These are phyloP conservation scores for Orbilia quercus DNA, from an alignment of 2,329 filamentous ascomycete species.

Conservation along the genomic window DNA sequence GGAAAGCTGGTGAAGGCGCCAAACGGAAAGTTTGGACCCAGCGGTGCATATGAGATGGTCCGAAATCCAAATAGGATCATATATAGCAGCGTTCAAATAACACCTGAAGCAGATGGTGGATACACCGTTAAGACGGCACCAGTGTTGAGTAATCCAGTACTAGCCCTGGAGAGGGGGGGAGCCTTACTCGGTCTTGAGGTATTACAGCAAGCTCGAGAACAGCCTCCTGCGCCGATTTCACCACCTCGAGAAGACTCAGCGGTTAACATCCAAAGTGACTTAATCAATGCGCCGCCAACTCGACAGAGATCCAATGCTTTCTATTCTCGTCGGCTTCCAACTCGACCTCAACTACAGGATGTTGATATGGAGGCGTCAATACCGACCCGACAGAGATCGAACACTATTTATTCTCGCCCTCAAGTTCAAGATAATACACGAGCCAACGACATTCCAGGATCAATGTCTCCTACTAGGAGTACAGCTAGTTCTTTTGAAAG, in stretches of 20 bases:
- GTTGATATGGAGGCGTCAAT: conserved; percentile 9
- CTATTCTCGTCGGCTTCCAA: background rate
- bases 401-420: conserved; percentile 7
- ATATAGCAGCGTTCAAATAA: conserved; percentile 47
- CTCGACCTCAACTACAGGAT: background rate
- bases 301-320: conserved; percentile 21
- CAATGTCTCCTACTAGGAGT: background rate
- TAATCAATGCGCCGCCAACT: conserved; percentile 8
- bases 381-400: conserved; percentile 12
- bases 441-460: background rate
- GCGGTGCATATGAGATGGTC: conserved; percentile 30
- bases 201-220: conserved; percentile 2
- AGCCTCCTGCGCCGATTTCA: background rate
- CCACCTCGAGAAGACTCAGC: background rate
- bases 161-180: conserved; percentile 16
- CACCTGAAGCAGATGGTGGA: background rate
- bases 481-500: background rate
- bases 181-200: background rate
- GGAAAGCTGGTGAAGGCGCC: conserved; percentile 8
- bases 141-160: conserved; percentile 36
- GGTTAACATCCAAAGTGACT: background rate
- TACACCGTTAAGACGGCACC: conserved; percentile 26
- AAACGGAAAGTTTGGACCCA: background rate
- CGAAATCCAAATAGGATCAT: conserved; percentile 49
- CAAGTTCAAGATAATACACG: background rate